These are phyloP conservation scores for Pseudopithomyces chartarum DNA, from an alignment of 2,329 filamentous ascomycete species.

Conservation along the genomic window DNA sequence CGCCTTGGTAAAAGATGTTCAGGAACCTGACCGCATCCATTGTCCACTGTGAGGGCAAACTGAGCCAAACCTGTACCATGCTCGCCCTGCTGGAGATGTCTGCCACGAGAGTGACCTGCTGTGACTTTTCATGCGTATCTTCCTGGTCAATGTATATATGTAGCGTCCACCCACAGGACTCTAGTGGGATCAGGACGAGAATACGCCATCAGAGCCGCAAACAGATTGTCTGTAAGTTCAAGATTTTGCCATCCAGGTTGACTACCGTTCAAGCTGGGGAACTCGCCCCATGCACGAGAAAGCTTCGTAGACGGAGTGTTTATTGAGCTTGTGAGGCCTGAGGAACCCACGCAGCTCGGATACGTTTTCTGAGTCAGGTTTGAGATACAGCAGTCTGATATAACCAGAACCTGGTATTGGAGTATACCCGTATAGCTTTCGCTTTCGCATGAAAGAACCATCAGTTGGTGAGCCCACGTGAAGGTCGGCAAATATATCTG, in stretches of 20 bases:
- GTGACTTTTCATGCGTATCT: slow-evolving; percentile 1
- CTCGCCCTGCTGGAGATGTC: slow-evolving; percentile 8
- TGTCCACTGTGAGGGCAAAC: not conserved
- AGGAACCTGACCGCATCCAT: slow-evolving; percentile 4
- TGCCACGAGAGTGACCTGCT: slow-evolving; percentile 8
- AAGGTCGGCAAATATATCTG: not conserved
- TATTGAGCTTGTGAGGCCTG: not conserved
- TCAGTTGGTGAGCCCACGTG: not conserved
- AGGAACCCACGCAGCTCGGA: not conserved
- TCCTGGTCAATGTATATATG: slow-evolving; percentile 20
- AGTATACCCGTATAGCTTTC: not conserved
- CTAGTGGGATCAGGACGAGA: not conserved
- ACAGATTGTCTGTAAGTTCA: slow-evolving; percentile 9
- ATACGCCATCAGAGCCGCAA: slow-evolving; percentile 8
- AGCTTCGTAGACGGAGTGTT: not conserved
- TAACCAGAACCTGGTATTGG: not conserved
- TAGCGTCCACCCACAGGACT: slow-evolving; percentile 9
- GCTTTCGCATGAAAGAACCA: not conserved
- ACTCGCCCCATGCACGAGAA: slow-evolving; percentile 10
- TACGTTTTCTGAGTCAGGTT: not conserved
- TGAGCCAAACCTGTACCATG: slow-evolving; percentile 6
- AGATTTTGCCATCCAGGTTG: not conserved
- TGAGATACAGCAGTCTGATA: slow-evolving; percentile 4
- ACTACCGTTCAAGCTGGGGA: not conserved
- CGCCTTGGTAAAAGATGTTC: slow-evolving; percentile 1